phyloP scores from a whole-genome alignment of 2,329 filamentous ascomycete genomes.

The Magnaporthales sp. region DNA sequence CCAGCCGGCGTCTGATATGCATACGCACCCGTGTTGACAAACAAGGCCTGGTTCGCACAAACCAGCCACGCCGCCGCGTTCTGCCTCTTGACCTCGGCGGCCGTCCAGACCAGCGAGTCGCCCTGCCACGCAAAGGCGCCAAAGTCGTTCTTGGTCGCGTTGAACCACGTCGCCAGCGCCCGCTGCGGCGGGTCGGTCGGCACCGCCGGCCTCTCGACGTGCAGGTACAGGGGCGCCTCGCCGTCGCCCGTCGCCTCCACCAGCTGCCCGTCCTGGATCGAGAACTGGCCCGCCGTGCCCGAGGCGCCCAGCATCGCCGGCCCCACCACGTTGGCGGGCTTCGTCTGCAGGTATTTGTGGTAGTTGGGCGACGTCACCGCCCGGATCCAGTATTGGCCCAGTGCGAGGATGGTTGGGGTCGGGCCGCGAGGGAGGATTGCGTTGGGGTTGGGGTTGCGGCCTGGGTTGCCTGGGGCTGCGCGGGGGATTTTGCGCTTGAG shows the following conservation, averaged over 20 bases:
- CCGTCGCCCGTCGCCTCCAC: slow-evolving; percentile 33
- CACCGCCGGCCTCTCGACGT: slow-evolving; percentile 36
- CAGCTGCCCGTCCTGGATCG: slow-evolving; percentile 45
- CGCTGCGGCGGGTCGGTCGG: slow-evolving; percentile 23
- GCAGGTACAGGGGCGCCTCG: slow-evolving; percentile 28
- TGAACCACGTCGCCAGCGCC: slow-evolving; percentile 42
- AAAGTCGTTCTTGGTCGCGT: slow-evolving; percentile 39
- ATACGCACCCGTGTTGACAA: slow-evolving; percentile 52
- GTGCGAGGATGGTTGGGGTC: slow-evolving; percentile 32
- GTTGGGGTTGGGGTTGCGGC: background rate
- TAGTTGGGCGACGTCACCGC: slow-evolving; percentile 49
- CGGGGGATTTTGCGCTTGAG: too few relatives aligned
- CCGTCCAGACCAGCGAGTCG: slow-evolving; percentile 48
- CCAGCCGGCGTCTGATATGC: slow-evolving; percentile 47
- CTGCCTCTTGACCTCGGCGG: slow-evolving; percentile 36
- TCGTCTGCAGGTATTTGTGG: slow-evolving; percentile 44
- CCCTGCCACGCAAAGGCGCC: slow-evolving; percentile 49
- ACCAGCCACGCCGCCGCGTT: slow-evolving; percentile 53
- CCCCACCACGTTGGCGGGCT: slow-evolving; percentile 31
- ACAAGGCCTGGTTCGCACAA: slow-evolving; percentile 40
- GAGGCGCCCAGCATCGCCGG: slow-evolving; percentile 41
- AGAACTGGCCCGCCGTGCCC: slow-evolving; percentile 49
- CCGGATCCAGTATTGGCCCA: slow-evolving; percentile 48
- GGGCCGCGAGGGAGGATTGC: background rate
- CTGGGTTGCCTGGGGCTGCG: too few relatives aligned